Evolutionary conservation across 352 stramenopile genomes (phyloP), one percentile per base, ranked within the genome.

Genomic region (Phytophthora lateralis): DNA sequence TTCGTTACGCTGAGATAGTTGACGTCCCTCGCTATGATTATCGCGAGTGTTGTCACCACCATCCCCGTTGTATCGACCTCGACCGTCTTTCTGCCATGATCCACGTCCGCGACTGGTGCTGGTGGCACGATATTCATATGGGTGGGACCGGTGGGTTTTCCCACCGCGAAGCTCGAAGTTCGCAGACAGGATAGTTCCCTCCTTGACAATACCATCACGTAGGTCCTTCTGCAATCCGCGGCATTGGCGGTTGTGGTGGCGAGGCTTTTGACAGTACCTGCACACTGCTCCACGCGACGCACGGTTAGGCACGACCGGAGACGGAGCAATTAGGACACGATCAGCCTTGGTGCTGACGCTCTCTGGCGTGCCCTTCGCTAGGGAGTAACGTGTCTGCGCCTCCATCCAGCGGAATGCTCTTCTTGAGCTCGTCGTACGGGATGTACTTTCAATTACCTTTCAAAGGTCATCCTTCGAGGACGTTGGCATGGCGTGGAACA

Each of bases 211-310:
- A 6, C 45, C 45, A 27, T 52, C 45, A 0, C 27, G 45, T 6
- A 52, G 29, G 27, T 41, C 45, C 26, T 52, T 52, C 14, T 54
- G 47, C 11, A n/a, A 72, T 92, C 59, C 21, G 1, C 21, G 21
- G 3, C 21, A 24, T 24, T 54, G 47, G 2, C 30, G 32, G n/a
- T 45, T 54, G 6, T 44, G 1, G 18, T 54, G 47, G 17, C 32
- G 47, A 6, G 47, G 32, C 21, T 24, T 24, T 3, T 24, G 21
- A 3, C 21, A 24, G 21, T 24, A 24, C 1, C 21, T 24, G 21
- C 21, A 24, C n/a, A n/a, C n/a, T n/a, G n/a, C n/a, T n/a, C n/a
- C n/a, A n/a, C n/a, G n/a, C n/a, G n/a, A n/a, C n/a, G n/a, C n/a
- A n/a, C n/a, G n/a, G n/a, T n/a, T n/a, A n/a, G n/a, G n/a, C n/a